Evolutionary conservation across 805 yeast species (phyloP).

Genomic region (Ogataea trehaloabstinens): DNA sequence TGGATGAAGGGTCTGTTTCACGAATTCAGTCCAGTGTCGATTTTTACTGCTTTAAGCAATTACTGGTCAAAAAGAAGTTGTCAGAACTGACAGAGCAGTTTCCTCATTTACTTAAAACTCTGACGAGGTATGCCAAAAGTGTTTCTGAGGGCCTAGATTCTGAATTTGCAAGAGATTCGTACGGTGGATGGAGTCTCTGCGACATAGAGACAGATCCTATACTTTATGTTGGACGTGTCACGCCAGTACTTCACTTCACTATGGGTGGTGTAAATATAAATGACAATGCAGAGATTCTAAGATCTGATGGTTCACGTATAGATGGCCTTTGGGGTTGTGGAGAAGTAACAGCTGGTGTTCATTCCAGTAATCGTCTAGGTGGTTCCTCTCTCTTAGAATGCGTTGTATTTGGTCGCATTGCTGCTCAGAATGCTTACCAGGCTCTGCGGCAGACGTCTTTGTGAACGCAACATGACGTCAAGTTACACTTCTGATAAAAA

Average conservation of each 20-base stretch:
- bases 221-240: constrained; percentile 49
- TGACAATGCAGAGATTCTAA: constrained; percentile 39
- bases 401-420: constrained; percentile 60
- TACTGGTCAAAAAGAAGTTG: constrained; percentile 48
- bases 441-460: not conserved
- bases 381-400: constrained; percentile 62
- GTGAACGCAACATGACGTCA: too few relatives aligned
- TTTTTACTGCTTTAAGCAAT: constrained; percentile 54
- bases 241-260: constrained; percentile 61
- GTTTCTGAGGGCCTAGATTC: constrained; percentile 5
- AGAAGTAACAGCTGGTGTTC: constrained; percentile 69
- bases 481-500: too few relatives aligned
- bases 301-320: constrained; percentile 32
- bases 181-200: constrained; percentile 19
- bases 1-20: constrained; percentile 45
- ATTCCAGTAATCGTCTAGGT: constrained; percentile 63
- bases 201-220: constrained; percentile 15
- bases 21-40: constrained; percentile 50
- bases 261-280: constrained; percentile 67
- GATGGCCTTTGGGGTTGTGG: constrained; percentile 62
- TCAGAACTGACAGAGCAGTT: constrained; percentile 40
- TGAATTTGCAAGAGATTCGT: constrained; percentile 12
- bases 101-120: constrained; percentile 11
- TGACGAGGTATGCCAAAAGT: constrained; percentile 9
- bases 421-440: constrained; percentile 33